Base-by-base conservation (phyloP, 345 rosid species). In the Schrenkiella parvula region DNA sequence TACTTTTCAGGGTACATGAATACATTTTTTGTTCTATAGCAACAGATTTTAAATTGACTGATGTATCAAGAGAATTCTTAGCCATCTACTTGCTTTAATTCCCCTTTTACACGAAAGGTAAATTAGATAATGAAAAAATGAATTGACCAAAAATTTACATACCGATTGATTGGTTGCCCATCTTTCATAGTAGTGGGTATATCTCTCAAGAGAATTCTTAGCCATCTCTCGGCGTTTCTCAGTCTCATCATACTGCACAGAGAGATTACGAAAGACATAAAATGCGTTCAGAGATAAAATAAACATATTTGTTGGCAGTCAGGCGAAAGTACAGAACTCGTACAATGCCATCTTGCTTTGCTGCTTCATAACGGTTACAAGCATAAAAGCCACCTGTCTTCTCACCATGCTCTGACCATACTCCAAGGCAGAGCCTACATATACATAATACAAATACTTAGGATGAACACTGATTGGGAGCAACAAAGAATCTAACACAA, bases 181-280 rank as follows among this genome's bases (percentile, higher is more conserved):
- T 75, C 97, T 76, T 79, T 90, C 97, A 74, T 90, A 90, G 80
- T 88, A 90, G 68, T 90, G 97, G 43, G 95, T 90, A 70, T 90
- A 90, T 82, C 88, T 84, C 85, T 90, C 95, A 31, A 88, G 73
- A 44, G 97, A 90, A 81, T 88, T 90, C 48, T 90, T 87, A 10
- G 97, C 97, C 95, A 90, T 86, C 85, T 88, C 96, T 79, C 96
- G 84, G 59, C 97, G 84, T 76, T 84, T 90, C 71, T 88, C 95
- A 42, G 89, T 58, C 70, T 88, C 93, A 42, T 90, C 93, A 77
- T 78, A 88, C 97, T 88, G 84, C 19, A 70, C 72, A 46, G 18
- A 54, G 25, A 44, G 48, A 22, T 58, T 39, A 64, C 0, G 1
- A 37, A 57, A 32, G 23, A 57, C 1, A 60, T 38, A n/a, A 66